Conservation (phyloP, 2,329 filamentous ascomycete genomes). For the Allantophomopsis lycopodina region DNA sequence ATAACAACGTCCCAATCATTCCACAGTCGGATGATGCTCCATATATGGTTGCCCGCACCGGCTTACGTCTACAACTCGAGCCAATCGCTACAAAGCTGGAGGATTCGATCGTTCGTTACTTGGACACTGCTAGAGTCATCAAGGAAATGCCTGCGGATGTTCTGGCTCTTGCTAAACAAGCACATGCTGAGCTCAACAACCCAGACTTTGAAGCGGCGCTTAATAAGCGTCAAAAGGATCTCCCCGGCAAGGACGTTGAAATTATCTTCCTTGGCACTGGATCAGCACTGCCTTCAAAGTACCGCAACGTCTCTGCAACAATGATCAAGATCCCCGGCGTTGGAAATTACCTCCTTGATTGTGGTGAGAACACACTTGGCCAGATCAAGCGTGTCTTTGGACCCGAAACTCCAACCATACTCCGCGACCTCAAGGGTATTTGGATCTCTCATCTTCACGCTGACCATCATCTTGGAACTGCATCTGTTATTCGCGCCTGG, state of each 20-base stretch:
- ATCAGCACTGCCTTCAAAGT: conserved; percentile 79
- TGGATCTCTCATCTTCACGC: conserved; percentile 96
- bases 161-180: conserved; percentile 34
- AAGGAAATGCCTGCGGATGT: conserved; percentile 27
- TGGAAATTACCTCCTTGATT: conserved; percentile 85
- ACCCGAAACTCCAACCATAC: conserved; percentile 51
- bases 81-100: conserved; percentile 22
- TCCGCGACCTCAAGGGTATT: conserved; percentile 68
- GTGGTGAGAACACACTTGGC: conserved; percentile 83
- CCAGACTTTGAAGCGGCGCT: conserved; percentile 33
- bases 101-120: conserved; percentile 29
- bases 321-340: conserved; percentile 70
- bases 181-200: conserved; percentile 23
- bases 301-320: conserved; percentile 88
- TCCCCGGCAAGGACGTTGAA: conserved; percentile 65
- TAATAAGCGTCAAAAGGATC: conserved; percentile 39
- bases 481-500: conserved; percentile 75
- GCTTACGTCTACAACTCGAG: conserved; percentile 9
- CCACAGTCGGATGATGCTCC: too few relatives aligned
- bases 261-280: conserved; percentile 84
- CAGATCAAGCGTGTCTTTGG: conserved; percentile 68
- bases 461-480: conserved; percentile 83
- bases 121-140: conserved; percentile 31
- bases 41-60: conserved; percentile 5
- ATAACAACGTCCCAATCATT: conserved; percentile 28